phyloP scores from a whole-genome alignment of 2,329 filamentous ascomycete species.

The Fusarium siculi region DNA sequence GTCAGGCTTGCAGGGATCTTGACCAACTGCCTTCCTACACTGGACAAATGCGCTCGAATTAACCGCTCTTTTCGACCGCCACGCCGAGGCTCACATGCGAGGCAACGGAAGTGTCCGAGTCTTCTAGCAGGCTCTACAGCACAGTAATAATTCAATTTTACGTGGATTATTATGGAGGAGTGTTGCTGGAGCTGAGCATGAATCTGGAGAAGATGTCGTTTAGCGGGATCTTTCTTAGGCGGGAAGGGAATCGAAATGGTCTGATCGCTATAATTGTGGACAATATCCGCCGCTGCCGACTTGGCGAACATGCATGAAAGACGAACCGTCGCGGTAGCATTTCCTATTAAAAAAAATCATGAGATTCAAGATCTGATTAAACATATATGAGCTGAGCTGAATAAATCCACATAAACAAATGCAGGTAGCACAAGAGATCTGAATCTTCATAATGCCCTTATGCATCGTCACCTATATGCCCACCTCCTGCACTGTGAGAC shows the following conservation, averaged over 20 bases:
- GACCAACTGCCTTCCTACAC: constrained; percentile 35
- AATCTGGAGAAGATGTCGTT: not conserved
- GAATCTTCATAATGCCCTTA: not conserved
- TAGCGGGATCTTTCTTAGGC: not conserved
- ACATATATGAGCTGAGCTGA: not conserved
- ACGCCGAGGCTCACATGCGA: constrained; percentile 41
- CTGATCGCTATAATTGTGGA: constrained; percentile 5
- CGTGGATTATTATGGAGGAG: not conserved
- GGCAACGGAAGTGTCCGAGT: not conserved
- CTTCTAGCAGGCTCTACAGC: not conserved
- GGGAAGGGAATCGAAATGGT: constrained; percentile 5
- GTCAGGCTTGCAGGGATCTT: constrained; percentile 16
- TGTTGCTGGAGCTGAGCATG: not conserved
- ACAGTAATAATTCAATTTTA: not conserved
- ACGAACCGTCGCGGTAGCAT: not conserved
- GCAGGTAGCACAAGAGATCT: not conserved
- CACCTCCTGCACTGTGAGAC: not conserved
- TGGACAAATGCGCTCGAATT: constrained; percentile 20
- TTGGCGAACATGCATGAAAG: constrained; percentile 22
- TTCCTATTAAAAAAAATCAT: not conserved
- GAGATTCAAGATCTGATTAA: not conserved
- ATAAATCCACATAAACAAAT: not conserved
- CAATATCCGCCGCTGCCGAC: constrained; percentile 31
- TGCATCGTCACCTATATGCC: constrained; percentile 6
- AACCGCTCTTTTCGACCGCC: constrained; percentile 29